Evolutionary conservation across 306 rosid genomes (phyloP), one percentile per base, ranked within the genome.

Genomic region (Cicer chorassanicum): DNA sequence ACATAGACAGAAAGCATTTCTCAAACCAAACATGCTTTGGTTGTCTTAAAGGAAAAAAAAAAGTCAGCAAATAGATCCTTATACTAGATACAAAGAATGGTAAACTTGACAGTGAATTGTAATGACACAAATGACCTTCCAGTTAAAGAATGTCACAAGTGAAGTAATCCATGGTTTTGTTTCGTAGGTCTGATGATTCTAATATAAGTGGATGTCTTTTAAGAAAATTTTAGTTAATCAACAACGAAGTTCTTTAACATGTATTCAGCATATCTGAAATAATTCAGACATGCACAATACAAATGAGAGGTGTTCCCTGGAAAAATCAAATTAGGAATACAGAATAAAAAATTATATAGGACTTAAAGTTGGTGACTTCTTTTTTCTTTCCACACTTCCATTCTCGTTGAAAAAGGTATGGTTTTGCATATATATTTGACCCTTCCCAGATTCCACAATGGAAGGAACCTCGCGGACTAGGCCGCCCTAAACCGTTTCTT

Each of bases 141-240:
- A 40, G 38, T 8, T 46, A 19, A 29, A 34, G 40, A 60, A 12
- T 13, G 8, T 61, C 12, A 38, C 7, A 61, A 7, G 2, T n/a
- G 13, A 62, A 14, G 24, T 62, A 38, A 62, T 39, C 11, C 21
- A 24, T 49, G 42, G 8, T 49, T 80, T 68, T 74, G 54, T 24
- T 16, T 68, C 50, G 10, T 16, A 60, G 38, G 76, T 49, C 18
- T 54, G 38, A 69, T 54, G 50, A 41, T 49, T 70, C 70, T 49
- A 40, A 61, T 9, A 48, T 13, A 48, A 70, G 9, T 61, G 49
- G 44, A n/a, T 49, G 19, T 9, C 18, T 12, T 65, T 55, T 18
- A 65, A 6, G 39, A 68, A 54, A 54, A 10, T 16, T 75, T 69
- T 9, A 74, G 34, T 4, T 39, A 67, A 49, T 67, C 34, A 40